Evolutionary conservation across 2,329 filamentous ascomycete genomes (phyloP).

Genomic region (Karstenula rhodostoma): DNA sequence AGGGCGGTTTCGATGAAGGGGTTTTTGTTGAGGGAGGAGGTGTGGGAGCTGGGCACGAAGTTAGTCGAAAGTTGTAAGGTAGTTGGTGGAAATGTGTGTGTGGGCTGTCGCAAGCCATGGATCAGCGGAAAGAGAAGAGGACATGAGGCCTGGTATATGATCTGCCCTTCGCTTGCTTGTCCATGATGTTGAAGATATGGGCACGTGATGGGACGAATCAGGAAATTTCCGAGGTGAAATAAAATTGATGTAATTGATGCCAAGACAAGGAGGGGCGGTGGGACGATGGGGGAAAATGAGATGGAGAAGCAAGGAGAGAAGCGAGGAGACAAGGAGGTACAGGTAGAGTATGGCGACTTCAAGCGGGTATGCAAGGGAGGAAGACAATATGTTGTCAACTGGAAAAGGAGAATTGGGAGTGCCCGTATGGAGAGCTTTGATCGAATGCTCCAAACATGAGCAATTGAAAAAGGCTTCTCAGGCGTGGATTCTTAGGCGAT

Average conservation of each 20-base stretch:
- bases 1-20: conserved; percentile 93
- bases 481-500: too few relatives aligned
- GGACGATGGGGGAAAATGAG: background rate
- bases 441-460: too few relatives aligned
- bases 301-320: too few relatives aligned
- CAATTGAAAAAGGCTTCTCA: too few relatives aligned
- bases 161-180: too few relatives aligned
- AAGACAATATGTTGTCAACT: background rate
- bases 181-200: too few relatives aligned
- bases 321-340: too few relatives aligned
- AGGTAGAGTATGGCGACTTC: background rate
- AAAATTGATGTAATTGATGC: conserved; percentile 13
- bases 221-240: conserved; percentile 4
- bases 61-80: too few relatives aligned
- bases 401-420: too few relatives aligned
- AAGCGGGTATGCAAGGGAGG: background rate
- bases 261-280: conserved; percentile 9
- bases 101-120: background rate
- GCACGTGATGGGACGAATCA: conserved; percentile 6
- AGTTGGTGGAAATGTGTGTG: background rate
- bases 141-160: too few relatives aligned
- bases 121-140: too few relatives aligned
- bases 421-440: too few relatives aligned
- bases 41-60: conserved; percentile 46
- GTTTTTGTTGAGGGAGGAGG: conserved; percentile 66